Base-by-base conservation (phyloP, 306 rosid genomes). In the Betula pendula region DNA sequence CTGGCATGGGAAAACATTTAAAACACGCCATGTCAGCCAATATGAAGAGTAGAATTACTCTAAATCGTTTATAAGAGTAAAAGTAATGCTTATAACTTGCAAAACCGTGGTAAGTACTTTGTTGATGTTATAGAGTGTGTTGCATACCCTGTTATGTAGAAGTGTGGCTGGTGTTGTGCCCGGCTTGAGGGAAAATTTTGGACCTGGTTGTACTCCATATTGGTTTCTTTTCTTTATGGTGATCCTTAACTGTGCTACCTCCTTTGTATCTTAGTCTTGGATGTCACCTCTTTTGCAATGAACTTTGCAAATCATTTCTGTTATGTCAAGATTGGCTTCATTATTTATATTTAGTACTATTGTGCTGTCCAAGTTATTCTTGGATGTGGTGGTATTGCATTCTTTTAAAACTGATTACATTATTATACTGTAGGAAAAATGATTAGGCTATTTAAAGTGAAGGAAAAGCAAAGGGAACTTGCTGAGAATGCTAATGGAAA, bases 381-480 rank as follows among this genome's bases (percentile, higher is more conserved):
- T 35, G 45, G 70, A 17, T n/a, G 0, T 66, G 48, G 25, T 38
- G 11, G 44, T 25, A 45, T 25, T 43, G 52, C 52, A 20, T 45
- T 69, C 17, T 19, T 69, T 69, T 35, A 43, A 38, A 66, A 7
- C 70, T 35, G 70, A 22, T 68, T 77, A 35, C 25, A 60, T n/a
- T 69, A 48, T 65, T 52, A 10, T 69, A 27, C 33, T 77, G 78
- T 68, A 87, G 88, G 84, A 76, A 83, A 77, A 65, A 88, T 88
- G 89, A 88, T 88, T 31, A 83, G 74, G 79, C 86, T 88, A 31
- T 88, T 88, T 76, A 88, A 88, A 68, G 91, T 85, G 68, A 88
- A 88, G 87, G 91, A 88, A 79, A 88, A 83, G 76, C 89, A 83
- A 80, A 85, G 84, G 67, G 89, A 87, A 73, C 73, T 75, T 55